Conservation (phyloP, 148 eudicot species). For the Silene conica region DNA sequence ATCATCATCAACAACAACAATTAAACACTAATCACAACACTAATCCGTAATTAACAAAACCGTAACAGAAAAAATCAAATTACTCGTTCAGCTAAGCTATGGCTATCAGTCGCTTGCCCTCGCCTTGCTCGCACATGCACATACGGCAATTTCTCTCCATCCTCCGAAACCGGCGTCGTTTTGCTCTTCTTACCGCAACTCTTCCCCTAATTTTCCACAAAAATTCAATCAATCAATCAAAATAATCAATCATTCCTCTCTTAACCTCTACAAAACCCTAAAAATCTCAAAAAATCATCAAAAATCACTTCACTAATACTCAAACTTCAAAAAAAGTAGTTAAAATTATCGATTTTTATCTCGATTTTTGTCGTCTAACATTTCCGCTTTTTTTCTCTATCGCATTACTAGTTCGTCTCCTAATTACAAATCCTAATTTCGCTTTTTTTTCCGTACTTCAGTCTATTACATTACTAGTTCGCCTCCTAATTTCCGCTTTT, state of each 20-base stretch:
- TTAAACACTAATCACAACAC: slow-evolving; percentile 11
- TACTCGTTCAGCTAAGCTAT: slow-evolving; percentile 98
- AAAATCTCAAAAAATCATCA: background rate
- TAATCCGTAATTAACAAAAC: slow-evolving; percentile 8
- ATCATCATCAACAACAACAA: background rate
- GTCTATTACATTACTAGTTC: too few species aligned
- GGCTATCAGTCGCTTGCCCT: slow-evolving; percentile 98
- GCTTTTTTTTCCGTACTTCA: too few species aligned
- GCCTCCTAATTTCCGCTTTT: too few species aligned
- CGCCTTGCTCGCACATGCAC: slow-evolving; percentile 95
- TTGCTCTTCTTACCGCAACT: slow-evolving; percentile 64
- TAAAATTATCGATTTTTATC: too few species aligned
- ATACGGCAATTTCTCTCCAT: slow-evolving; percentile 80
- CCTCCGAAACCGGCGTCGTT: slow-evolving; percentile 37
- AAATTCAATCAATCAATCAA: background rate
- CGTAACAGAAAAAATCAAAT: background rate
- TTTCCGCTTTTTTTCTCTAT: too few species aligned
- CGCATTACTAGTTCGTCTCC: too few species aligned
- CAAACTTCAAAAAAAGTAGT: too few species aligned
- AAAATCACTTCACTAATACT: too few species aligned
- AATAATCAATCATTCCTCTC: background rate
- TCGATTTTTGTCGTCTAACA: too few species aligned
- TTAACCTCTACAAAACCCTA: slow-evolving; percentile 25
- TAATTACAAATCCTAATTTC: too few species aligned
- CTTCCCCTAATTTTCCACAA: slow-evolving; percentile 48